Conservation (phyloP, 2,329 filamentous ascomycete species). For the Calonectria montana region DNA sequence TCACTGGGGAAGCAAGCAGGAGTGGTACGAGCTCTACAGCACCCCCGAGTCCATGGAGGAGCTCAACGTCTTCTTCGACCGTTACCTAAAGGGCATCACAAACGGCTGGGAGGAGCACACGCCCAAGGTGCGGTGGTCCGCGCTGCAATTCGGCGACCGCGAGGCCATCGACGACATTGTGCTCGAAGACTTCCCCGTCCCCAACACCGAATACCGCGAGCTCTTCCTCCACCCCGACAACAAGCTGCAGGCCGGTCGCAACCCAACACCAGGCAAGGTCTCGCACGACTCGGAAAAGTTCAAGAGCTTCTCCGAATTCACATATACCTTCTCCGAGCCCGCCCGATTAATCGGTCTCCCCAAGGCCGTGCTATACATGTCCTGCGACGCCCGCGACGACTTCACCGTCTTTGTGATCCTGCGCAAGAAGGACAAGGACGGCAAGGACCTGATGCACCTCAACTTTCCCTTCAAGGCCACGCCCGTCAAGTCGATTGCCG, state of each 20-base stretch:
- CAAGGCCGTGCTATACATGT: slow-evolving; percentile 60
- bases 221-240: slow-evolving; percentile 8
- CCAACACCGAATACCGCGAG: slow-evolving; percentile 12
- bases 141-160: slow-evolving; percentile 35
- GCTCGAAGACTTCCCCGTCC: slow-evolving; percentile 13
- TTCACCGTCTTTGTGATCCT: slow-evolving; percentile 57
- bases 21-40: slow-evolving; percentile 33
- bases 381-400: slow-evolving; percentile 54
- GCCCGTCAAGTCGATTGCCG: slow-evolving; percentile 40
- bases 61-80: slow-evolving; percentile 31
- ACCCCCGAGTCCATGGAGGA: slow-evolving; percentile 15
- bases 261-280: background rate
- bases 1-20: slow-evolving; percentile 32
- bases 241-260: background rate
- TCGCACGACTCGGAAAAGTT: slow-evolving; percentile 46
- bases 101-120: slow-evolving; percentile 37
- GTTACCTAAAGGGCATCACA: slow-evolving; percentile 32
- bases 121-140: slow-evolving; percentile 32
- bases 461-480: slow-evolving; percentile 52
- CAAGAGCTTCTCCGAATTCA: slow-evolving; percentile 46
- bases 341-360: slow-evolving; percentile 57
- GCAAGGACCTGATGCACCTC: slow-evolving; percentile 54
- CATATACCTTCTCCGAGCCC: slow-evolving; percentile 51
- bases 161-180: slow-evolving; percentile 25
- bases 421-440: slow-evolving; percentile 55